A percentile compares a stretch with the other conserved stretches of the same genome.
Conservation (phyloP, 495 filamentous ascomycete species). For the Ramalina intermedia region DNA sequence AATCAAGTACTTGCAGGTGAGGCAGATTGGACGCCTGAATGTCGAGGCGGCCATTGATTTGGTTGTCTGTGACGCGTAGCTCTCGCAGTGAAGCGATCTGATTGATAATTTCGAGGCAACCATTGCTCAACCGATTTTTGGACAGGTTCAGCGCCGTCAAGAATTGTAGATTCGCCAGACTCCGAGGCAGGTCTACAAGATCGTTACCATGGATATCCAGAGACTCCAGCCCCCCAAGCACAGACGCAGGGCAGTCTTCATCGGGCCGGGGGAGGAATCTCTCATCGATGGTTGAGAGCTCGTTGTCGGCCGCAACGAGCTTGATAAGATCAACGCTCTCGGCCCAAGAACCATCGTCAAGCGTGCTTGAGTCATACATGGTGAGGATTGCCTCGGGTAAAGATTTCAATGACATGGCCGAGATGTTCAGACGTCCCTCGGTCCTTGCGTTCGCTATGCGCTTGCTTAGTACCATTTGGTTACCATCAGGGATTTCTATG, state of each 20-base stretch:
- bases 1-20: conserved; percentile 63
- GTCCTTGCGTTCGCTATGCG: conserved; percentile 61
- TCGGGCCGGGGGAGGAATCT: conserved; percentile 64
- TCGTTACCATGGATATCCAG: conserved; percentile 80
- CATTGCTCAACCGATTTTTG: conserved; percentile 61
- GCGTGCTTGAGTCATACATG: conserved; percentile 59
- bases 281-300: conserved; percentile 59
- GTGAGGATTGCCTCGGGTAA: conserved; percentile 73
- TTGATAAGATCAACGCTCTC: conserved; percentile 86
- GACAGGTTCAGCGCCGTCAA: conserved; percentile 76
- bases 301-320: conserved; percentile 85
- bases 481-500: conserved; percentile 15
- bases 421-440: conserved; percentile 79
- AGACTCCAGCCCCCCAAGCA: conserved; percentile 72
- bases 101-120: conserved; percentile 53
- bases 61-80: conserved; percentile 69
- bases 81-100: conserved; percentile 59
- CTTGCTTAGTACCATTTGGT: conserved; percentile 51
- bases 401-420: conserved; percentile 63
- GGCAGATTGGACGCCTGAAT: conserved; percentile 39
- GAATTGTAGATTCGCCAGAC: conserved; percentile 53
- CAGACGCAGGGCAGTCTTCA: conserved; percentile 48
- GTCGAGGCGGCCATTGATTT: conserved; percentile 49
- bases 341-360: conserved; percentile 59
- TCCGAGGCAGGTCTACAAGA: conserved; percentile 55